Evolutionary conservation across 495 filamentous ascomycete genomes (phyloP), one percentile per base, ranked within the genome.

Genomic region (Lichenothelia convexa): DNA sequence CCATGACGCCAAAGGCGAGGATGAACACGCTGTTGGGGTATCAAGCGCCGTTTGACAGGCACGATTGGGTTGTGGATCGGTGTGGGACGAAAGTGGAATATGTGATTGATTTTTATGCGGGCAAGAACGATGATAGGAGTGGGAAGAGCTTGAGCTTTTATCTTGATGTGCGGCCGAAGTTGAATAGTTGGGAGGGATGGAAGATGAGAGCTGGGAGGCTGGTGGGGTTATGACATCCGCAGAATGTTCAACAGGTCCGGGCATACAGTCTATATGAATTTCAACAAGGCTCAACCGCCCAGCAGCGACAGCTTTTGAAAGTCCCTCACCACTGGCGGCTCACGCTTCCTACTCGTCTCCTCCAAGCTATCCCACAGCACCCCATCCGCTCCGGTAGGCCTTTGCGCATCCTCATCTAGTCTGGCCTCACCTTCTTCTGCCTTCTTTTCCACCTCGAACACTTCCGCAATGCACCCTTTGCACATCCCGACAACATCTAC

Each of bases 81-180:
- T 94, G 89, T 45, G 87, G 85, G n/a, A 77, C 71, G 45, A 66
- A 65, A 45, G 58, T 97, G 27, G 89, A 94, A 50, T 97, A 97
- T 53, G 74, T 97, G 18, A 97, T 97, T 56, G 89, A 97, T 58
- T 97, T 95, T 53, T 97, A 97, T 54, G 70, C 78, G 21, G 89
- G 89, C 0, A 80, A 75, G 45, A 61, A 68, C 33, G 56, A 61
- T 19, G 50, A 49, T 24, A 55, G 40, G 22, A 61, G 53, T 4
- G 71, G 70, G 2, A 69, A 65, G 33, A 77, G 75, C 43, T 56
- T 94, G 43, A 92, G 76, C 44, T 97, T 97, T 55, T 94, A 82
- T 56, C 57, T 97, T 40, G 89, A 97, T 53, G 89, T 95, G 13
- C 67, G 89, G 53, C 89, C 89, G 3, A 97, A 97, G 64, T 45